phyloP scores from a whole-genome alignment of 2,329 filamentous ascomycete species.

The Aspergillus brunneoviolaceus region DNA sequence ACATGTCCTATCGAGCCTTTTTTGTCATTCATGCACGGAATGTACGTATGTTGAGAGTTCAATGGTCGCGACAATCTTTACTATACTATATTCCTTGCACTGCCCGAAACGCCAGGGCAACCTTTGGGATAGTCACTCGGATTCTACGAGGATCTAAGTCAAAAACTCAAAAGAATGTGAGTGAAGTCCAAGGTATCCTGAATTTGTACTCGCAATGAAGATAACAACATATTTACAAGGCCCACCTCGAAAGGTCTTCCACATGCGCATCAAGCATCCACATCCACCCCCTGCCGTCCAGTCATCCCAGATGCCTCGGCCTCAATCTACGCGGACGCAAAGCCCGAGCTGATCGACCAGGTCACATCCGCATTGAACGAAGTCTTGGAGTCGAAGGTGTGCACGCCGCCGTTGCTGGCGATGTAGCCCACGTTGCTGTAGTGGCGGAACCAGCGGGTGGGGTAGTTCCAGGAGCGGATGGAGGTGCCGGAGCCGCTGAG shows the following conservation, averaged over 20 bases:
- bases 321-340: slow-evolving; percentile 37
- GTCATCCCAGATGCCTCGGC: not conserved
- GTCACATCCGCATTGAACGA: slow-evolving; percentile 58
- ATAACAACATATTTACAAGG: not conserved
- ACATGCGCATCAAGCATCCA: not conserved
- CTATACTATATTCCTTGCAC: too few relatives aligned
- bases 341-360: slow-evolving; percentile 48
- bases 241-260: too few relatives aligned
- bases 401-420: slow-evolving; percentile 57
- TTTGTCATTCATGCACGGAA: too few relatives aligned
- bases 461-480: slow-evolving; percentile 60
- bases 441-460: slow-evolving; percentile 60
- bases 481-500: slow-evolving; percentile 54
- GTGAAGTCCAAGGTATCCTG: too few relatives aligned
- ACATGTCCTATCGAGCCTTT: too few relatives aligned
- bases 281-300: not conserved
- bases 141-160: too few relatives aligned
- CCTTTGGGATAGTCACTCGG: too few relatives aligned
- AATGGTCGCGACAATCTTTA: too few relatives aligned
- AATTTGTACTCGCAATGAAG: not conserved
- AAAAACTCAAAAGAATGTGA: too few relatives aligned
- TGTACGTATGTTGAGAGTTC: too few relatives aligned
- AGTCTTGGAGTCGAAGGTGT: slow-evolving; percentile 51
- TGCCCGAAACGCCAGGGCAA: too few relatives aligned
- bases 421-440: slow-evolving; percentile 49